Base-by-base conservation (phyloP, 805 yeast species). In the Candida patagonica region DNA sequence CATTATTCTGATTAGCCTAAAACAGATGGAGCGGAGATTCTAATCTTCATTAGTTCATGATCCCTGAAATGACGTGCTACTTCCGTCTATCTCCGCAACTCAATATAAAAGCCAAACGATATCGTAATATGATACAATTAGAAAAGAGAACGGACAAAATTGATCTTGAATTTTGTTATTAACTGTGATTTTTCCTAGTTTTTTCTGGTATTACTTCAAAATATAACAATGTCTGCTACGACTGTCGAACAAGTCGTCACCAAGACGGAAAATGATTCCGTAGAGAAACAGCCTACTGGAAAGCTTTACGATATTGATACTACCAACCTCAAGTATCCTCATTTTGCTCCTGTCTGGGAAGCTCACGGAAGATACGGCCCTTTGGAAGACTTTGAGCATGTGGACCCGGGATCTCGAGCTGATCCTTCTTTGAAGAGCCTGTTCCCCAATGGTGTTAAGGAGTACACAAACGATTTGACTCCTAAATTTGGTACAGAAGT, bases 401-500 rank as follows among this genome's bases (percentile, higher is more conserved):
- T 57, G 26, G 87, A 80, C 51, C 74, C 77, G 13, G 86, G 78
- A n/a, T 17, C 20, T 6, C 16, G 19, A n/a, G 87, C 79, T 15
- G 79, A 78, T 53, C 71, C 76, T 13, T 45, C 57, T 2, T 67
- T 74, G 38, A 65, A 68, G 21, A 69, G 66, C 47, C 64, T 80
- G 42, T 69, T 76, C 47, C 48, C 50, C 59, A 15, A 48, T 22
- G 70, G 62, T 17, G 23, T 37, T 4, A 37, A 43, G 5, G 34
- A 41, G 20, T 9, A 21, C 13, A 27, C 22, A 15, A n/a, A 17
- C 7, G 7, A 13, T 19, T 54, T 80, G 22, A 72, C 82, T 2
- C 88, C 89, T 35, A 79, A 74, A 53, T 64, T 81, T 37, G 89
- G 89, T 15, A 60, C 77, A n/a, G 83, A 76, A 49, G 62, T 81